Evolutionary conservation across 441 rosid genomes (phyloP).

Genomic region (Viola pubescens): DNA sequence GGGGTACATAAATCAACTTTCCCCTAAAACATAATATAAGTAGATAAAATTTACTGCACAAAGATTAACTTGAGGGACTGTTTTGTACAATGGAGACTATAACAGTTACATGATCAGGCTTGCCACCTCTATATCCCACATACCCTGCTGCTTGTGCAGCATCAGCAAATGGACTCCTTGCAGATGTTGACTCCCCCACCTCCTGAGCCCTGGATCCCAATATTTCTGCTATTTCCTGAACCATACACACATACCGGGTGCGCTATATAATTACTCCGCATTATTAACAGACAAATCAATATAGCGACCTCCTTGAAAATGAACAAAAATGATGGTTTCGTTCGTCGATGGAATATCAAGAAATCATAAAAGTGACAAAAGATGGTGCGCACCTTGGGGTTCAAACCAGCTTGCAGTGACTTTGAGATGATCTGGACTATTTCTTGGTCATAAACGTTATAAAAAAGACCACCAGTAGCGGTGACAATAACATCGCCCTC

Average conservation of each 20-base stretch:
- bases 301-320: no score
- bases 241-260: not conserved
- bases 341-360: not conserved
- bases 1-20: no score
- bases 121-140: constrained; percentile 55
- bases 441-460: constrained; percentile 63
- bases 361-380: not conserved
- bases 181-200: constrained; percentile 34
- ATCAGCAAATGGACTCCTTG: constrained; percentile 62
- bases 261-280: no score
- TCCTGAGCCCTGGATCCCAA: constrained; percentile 52
- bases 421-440: constrained; percentile 40
- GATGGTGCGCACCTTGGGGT: constrained; percentile 47
- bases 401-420: constrained; percentile 36
- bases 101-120: constrained; percentile 58
- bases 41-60: not conserved
- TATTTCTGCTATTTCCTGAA: constrained; percentile 56
- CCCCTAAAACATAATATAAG: no score
- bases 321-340: no score
- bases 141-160: constrained; percentile 74
- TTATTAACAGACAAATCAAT: no score
- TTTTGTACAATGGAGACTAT: constrained; percentile 49
- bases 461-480: constrained; percentile 73
- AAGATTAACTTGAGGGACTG: constrained; percentile 5
- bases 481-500: constrained; percentile 55